Conservation (phyloP, 768 basidiomycete genomes). For the Cantharellus anzutake region DNA sequence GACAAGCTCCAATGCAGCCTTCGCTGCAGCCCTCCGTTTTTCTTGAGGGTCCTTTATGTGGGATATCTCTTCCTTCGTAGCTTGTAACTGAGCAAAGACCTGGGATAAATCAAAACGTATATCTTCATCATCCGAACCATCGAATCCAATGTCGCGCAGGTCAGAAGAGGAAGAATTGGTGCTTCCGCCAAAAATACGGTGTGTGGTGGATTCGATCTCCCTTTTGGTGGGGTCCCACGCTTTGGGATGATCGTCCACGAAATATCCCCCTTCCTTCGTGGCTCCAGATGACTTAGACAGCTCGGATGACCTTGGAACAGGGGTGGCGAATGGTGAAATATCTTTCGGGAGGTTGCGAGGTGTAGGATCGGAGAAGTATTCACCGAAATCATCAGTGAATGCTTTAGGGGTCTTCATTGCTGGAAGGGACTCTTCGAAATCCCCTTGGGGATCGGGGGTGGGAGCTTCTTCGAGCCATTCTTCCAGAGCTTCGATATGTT, state of each 20-base stretch:
- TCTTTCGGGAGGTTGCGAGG: background rate
- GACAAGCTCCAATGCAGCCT: constrained; percentile 51
- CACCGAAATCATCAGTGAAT: constrained; percentile 69
- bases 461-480: constrained; percentile 40
- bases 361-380: constrained; percentile 44
- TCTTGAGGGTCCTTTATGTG: constrained; percentile 43
- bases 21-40: constrained; percentile 46
- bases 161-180: background rate
- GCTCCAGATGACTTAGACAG: background rate
- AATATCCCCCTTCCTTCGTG: background rate
- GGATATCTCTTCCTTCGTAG: constrained; percentile 57
- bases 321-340: constrained; percentile 12
- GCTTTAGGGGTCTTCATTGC: too few relatives aligned
- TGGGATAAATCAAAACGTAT: constrained; percentile 38
- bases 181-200: constrained; percentile 14
- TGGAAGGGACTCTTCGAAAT: too few relatives aligned
- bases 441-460: too few relatives aligned
- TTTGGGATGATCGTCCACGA: constrained; percentile 3
- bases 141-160: constrained; percentile 3
- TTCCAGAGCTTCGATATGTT: constrained; percentile 39
- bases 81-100: constrained; percentile 41
- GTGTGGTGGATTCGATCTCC: constrained; percentile 17
- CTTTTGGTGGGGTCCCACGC: constrained; percentile 13
- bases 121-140: constrained; percentile 8
- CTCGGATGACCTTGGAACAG: constrained; percentile 18